Evolutionary conservation across 208 protist genomes (phyloP).

Genomic region (Trypanosomatidae sp.): DNA sequence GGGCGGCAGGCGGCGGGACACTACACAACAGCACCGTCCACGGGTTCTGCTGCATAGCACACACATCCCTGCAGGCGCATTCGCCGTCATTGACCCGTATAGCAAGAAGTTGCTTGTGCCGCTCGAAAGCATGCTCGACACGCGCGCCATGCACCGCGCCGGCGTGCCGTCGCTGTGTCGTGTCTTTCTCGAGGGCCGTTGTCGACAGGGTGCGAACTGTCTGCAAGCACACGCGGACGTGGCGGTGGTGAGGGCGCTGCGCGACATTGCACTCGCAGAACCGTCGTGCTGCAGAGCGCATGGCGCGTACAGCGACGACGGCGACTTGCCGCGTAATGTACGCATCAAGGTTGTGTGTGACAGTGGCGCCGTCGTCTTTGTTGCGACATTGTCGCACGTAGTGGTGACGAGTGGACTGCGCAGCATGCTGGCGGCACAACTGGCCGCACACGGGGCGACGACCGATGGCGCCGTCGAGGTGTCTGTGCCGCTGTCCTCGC

Average conservation of each 20-base stretch:
- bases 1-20: slow-evolving; percentile 6
- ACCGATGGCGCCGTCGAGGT: slow-evolving; percentile 13
- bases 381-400: slow-evolving; percentile 11
- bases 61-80: slow-evolving; percentile 30
- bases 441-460: background rate
- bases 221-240: slow-evolving; percentile 64
- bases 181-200: slow-evolving; percentile 64
- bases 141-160: slow-evolving; percentile 55
- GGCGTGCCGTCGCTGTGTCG: slow-evolving; percentile 72
- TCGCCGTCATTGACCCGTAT: slow-evolving; percentile 69
- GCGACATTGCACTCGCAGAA: slow-evolving; percentile 35
- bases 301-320: slow-evolving; percentile 17
- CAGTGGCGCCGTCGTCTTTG: slow-evolving; percentile 11
- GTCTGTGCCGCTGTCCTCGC: slow-evolving; percentile 27
- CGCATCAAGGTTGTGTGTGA: slow-evolving; percentile 14
- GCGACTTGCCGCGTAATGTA: slow-evolving; percentile 8
- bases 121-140: slow-evolving; percentile 37
- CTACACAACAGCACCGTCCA: too few relatives aligned
- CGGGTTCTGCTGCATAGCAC: slow-evolving; percentile 42
- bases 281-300: slow-evolving; percentile 62
- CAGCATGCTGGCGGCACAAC: slow-evolving; percentile 17
- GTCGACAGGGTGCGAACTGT: slow-evolving; percentile 58
- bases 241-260: slow-evolving; percentile 24
- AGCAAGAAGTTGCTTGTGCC: slow-evolving; percentile 69
- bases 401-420: slow-evolving; percentile 45